Evolutionary conservation across 345 rosid species (phyloP).

Genomic region (Murraya koenigii): DNA sequence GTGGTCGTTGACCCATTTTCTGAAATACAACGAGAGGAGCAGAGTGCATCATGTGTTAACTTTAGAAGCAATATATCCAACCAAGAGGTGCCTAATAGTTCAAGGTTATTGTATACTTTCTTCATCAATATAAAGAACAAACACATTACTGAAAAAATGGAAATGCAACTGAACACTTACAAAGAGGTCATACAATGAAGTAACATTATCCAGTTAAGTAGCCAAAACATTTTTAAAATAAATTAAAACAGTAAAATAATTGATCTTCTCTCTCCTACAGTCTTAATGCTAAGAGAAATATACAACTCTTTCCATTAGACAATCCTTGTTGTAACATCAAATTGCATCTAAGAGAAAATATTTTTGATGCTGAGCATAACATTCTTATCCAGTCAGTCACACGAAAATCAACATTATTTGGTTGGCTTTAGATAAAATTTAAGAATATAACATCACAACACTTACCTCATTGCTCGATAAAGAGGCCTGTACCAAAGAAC

Average conservation of each 20-base stretch:
- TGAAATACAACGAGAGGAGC: too few species aligned
- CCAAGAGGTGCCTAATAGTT: not conserved
- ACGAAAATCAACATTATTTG: not conserved
- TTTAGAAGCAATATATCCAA: not conserved
- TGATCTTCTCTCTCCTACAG: not conserved
- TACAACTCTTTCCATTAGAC: not conserved
- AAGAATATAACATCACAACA: not conserved
- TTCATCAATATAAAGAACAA: not conserved
- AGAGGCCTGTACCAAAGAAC: constrained; percentile 97
- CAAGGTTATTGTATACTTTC: not conserved
- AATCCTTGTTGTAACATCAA: not conserved
- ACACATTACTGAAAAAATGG: not conserved
- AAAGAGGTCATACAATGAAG: not conserved
- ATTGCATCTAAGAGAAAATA: not conserved
- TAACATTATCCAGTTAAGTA: not conserved
- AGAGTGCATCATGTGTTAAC: too few species aligned
- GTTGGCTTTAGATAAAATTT: not conserved
- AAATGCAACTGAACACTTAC: not conserved
- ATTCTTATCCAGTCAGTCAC: not conserved
- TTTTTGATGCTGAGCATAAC: not conserved
- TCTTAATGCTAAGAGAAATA: not conserved
- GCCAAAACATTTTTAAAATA: not conserved
- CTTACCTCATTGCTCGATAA: constrained; percentile 93
- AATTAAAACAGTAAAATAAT: not conserved
- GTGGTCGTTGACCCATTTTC: too few species aligned